Percentiles rank a stretch among this genome's conserved stretches.
phyloP scores from a whole-genome alignment of 345 rosid species.

The Eutrema yunnanense region DNA sequence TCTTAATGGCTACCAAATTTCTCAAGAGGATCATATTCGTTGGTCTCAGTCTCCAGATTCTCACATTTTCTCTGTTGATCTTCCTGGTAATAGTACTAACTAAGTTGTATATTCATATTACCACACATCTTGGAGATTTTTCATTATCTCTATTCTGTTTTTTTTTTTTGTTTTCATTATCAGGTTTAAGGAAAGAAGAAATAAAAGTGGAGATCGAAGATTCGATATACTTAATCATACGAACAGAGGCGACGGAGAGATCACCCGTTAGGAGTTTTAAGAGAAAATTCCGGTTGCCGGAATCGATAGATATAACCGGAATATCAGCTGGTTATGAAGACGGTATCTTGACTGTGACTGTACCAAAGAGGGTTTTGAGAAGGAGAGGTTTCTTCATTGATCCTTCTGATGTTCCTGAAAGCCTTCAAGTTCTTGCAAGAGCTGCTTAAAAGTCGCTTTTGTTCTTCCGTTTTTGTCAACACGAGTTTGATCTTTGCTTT shows the following conservation, averaged over 20 bases:
- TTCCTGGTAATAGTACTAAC: conserved; percentile 43
- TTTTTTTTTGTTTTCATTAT: not conserved
- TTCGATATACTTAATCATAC: conserved; percentile 52
- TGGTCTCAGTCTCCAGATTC: conserved; percentile 66
- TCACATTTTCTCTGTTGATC: conserved; percentile 65
- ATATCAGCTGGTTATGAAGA: conserved; percentile 64
- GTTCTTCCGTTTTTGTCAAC: not conserved
- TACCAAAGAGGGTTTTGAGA: conserved; percentile 41
- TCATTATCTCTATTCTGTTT: not conserved
- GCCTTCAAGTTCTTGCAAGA: conserved; percentile 58
- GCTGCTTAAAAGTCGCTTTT: conserved; percentile 45
- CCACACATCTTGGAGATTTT: not conserved
- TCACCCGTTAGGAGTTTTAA: conserved; percentile 44
- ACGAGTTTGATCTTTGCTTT: not conserved
- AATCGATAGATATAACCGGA: conserved; percentile 41
- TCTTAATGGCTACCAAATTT: conserved; percentile 18
- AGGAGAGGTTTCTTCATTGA: conserved; percentile 48
- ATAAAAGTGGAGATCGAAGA: conserved; percentile 75
- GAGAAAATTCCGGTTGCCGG: conserved; percentile 72
- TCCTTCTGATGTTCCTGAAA: conserved; percentile 46
- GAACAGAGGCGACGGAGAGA: conserved; percentile 45
- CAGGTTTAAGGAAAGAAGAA: conserved; percentile 75
- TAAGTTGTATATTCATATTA: not conserved
- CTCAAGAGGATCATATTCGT: conserved; percentile 50
- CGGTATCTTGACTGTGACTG: conserved; percentile 61